Base-by-base conservation (phyloP, 2,329 filamentous ascomycete species). In the Calonectria pauciramosa region DNA sequence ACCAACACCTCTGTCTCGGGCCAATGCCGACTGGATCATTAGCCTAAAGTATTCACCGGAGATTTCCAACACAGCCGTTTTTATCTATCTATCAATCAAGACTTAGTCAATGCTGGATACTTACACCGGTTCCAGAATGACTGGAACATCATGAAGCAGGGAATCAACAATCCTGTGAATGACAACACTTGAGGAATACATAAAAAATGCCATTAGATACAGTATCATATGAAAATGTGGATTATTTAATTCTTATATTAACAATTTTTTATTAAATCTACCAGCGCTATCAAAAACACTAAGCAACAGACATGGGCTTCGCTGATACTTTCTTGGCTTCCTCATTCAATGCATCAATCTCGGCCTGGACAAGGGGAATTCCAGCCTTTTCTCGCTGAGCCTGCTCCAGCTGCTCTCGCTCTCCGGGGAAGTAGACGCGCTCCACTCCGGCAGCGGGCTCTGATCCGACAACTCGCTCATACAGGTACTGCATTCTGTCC, bases 351-450 rank as follows among this genome's bases (percentile, higher is more conserved):
- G 87, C 87, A 70, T 90, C 88, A 72, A 92, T 86, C 82, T 92
- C 90, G 0, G 87, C 89, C 75, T 88, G 86, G 10, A 89, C 89
- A 75, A 92, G 87, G 0, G 92, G 91, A 70, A 93, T 94, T 0
- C 92, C 92, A 0, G 82, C 88, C 82, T 85, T 86, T 69, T 87
- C 85, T 60, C 90, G 88, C 80, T 89, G 86, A 44, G 86, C 84
- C 78, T 91, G 87, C 7, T 85, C 85, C 60, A 90, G 68, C 80
- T 91, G 90, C 82, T 94, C 92, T 65, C 91, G 88, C 83, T 94
- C 92, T 0, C 91, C 91, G 0, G 91, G 90, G 65, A 92, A 92
- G 76, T 91, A 92, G 18, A 92, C 90, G 34, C 90, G 85, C 0
- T 92, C 90, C 0, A 92, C 89, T 0, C 90, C 90, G 1, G 86